Base-by-base conservation (phyloP, 805 yeast genomes). In the Candida ortonii region DNA sequence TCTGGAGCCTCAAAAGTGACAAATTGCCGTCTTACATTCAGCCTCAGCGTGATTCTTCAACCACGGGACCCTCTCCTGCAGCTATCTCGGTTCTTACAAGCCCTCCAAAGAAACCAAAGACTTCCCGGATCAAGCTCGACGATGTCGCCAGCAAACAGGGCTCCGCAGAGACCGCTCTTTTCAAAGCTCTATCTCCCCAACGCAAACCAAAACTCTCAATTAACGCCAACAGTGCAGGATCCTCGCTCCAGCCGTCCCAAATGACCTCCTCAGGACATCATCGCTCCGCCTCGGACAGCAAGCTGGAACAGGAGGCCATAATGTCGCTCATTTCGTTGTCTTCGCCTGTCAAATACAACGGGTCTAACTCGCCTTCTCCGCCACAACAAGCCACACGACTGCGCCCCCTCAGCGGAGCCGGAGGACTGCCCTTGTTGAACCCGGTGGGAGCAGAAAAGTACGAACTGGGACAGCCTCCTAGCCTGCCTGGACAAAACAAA, bases 251-350 rank as follows among this genome's bases (percentile, higher is more conserved):
- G 25, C 25, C 22, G 3, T 24, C 25, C 15, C 32, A 23, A 14
- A 10, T 26, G 14, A 11, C 36, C 13, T 16, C 36, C 4, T 24
- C 21, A 15, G 29, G 22, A 14, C 43, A 35, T 13, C 47, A 34
- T 8, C 23, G 43, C 4, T 42, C 46, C 6, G 25, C 47, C 7
- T 39, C 55, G 11, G 58, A 53, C 17, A 53, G 33, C 43, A 55
- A 41, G 53, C 57, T 42, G 53, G 80, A 75, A 42, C 73, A 73
- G 46, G 80, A 74, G 30, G 80, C 80, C 6, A 69, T 75, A 8
- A 58, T 68, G 49, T 72, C 79, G 15, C 59, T 75, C 33, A 75
- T 75, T 68, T 70, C 78, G 23, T 59, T 75, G 25, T 66, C 80
- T 6, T 71, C 78, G 1, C 80, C 80, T 6, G 53, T 52, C 10